These are phyloP conservation scores for Colletotrichum aenigma DNA, from an alignment of 2,329 filamentous ascomycete species.

Conservation along the genomic window DNA sequence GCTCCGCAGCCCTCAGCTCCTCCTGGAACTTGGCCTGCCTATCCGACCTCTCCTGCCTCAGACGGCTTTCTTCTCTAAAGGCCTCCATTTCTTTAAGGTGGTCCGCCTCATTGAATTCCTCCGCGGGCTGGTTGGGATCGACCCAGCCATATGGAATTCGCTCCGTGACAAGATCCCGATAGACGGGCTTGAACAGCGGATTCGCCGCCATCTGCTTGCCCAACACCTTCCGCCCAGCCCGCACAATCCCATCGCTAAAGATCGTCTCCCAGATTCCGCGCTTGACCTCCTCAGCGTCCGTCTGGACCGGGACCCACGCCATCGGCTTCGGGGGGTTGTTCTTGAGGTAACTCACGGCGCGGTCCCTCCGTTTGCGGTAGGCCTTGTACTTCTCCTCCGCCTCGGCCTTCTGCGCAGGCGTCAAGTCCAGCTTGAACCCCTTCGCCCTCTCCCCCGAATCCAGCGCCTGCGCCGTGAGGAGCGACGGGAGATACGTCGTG, in stretches of 20 bases:
- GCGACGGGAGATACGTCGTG: background rate
- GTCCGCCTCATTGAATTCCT: background rate
- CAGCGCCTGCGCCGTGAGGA: background rate
- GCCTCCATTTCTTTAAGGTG: conserved; percentile 10
- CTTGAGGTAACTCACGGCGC: conserved; percentile 11
- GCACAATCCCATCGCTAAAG: background rate
- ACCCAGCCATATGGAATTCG: conserved; percentile 14
- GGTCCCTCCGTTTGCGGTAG: conserved; percentile 13
- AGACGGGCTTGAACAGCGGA: conserved; percentile 10
- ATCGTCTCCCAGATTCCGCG: background rate
- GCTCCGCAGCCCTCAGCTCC: background rate
- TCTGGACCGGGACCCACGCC: conserved; percentile 1
- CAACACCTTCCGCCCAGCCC: background rate
- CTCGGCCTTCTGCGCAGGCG: background rate
- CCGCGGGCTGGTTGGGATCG: background rate
- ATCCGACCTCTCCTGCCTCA: conserved; percentile 4
- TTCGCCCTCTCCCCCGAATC: background rate
- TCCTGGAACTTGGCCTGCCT: conserved; percentile 5
- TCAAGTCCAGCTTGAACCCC: background rate
- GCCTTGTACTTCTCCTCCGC: conserved; percentile 12
- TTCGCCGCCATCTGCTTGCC: background rate
- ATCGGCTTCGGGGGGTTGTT: conserved; percentile 10
- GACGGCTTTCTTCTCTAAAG: background rate
- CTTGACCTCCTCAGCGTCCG: background rate
- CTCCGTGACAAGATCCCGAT: conserved; percentile 15